Evolutionary conservation across 192 early-diverging fungal genomes (phyloP).

Genomic region (Rhizophagus clarus): DNA sequence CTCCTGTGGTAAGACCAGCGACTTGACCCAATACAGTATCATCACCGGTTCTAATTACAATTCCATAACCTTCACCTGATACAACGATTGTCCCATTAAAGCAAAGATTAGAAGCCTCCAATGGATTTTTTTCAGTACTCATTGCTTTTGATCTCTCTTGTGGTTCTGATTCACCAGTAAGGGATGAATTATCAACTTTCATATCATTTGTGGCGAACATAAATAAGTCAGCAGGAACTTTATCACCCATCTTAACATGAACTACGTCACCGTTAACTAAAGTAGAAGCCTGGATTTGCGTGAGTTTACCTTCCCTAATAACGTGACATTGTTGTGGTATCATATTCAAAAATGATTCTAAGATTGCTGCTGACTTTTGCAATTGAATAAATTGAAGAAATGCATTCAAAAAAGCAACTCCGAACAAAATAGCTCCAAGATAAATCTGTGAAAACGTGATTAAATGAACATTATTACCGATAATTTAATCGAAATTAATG

Average conservation of each 20-base stretch:
- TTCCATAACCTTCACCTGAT: constrained; percentile 85
- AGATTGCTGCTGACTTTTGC: constrained; percentile 84
- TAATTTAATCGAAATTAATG: not conserved
- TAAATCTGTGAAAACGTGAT: constrained; percentile 63
- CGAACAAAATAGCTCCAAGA: constrained; percentile 86
- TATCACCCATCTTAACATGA: constrained; percentile 91
- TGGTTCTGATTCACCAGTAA: constrained; percentile 95
- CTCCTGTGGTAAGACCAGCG: constrained; percentile 79
- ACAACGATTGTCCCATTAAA: constrained; percentile 90
- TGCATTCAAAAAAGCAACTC: constrained; percentile 88
- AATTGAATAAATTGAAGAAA: constrained; percentile 90
- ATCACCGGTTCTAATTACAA: constrained; percentile 94
- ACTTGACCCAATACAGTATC: constrained; percentile 95
- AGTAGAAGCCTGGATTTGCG: constrained; percentile 66
- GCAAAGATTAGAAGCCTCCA: constrained; percentile 90
- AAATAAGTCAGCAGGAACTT: constrained; percentile 89
- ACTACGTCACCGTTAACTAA: constrained; percentile 90
- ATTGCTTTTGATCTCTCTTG: constrained; percentile 67
- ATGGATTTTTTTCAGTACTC: constrained; percentile 76
- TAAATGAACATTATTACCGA: not conserved
- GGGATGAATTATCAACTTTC: constrained; percentile 96
- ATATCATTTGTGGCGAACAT: constrained; percentile 80
- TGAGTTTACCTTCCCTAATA: constrained; percentile 74
- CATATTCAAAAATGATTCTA: constrained; percentile 91
- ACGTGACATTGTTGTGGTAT: constrained; percentile 84